A percentile compares a stretch with the other conserved stretches of the same genome.
These are phyloP conservation scores for Paramarasmius palmivorus DNA, from an alignment of 1,284 basidiomycete species.

Conservation along the genomic window DNA sequence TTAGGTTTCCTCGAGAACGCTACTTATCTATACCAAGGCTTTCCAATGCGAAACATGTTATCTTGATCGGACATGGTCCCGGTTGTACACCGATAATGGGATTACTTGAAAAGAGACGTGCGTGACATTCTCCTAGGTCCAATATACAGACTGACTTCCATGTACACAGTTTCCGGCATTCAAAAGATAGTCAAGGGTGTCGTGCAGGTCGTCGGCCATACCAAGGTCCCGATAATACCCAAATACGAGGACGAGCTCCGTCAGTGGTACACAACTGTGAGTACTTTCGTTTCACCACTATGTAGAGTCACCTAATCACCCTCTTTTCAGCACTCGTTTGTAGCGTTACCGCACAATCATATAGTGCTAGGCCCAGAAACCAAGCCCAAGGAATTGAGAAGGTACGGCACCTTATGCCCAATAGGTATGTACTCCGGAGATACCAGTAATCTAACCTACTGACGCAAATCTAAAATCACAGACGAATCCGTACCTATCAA, in stretches of 20 bases:
- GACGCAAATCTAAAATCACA: slow-evolving; percentile 29
- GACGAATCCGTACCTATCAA: slow-evolving; percentile 64
- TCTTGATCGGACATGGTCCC: slow-evolving; percentile 86
- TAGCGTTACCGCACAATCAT: slow-evolving; percentile 62
- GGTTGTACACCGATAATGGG: slow-evolving; percentile 78
- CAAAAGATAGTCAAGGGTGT: slow-evolving; percentile 67
- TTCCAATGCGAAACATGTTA: slow-evolving; percentile 66
- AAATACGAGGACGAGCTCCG: slow-evolving; percentile 50
- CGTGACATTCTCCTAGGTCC: slow-evolving; percentile 2
- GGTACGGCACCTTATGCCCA: slow-evolving; percentile 59
- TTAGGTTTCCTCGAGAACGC: slow-evolving; percentile 3
- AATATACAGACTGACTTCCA: not conserved
- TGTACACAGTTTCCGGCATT: slow-evolving; percentile 45
- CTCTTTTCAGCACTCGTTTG: slow-evolving; percentile 56
- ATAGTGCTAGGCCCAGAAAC: slow-evolving; percentile 46
- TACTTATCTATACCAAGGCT: slow-evolving; percentile 45
- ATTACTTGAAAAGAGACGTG: slow-evolving; percentile 72
- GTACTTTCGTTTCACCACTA: slow-evolving; percentile 4
- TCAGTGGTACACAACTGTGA: slow-evolving; percentile 67
- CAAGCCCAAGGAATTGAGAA: slow-evolving; percentile 50
- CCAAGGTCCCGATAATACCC: slow-evolving; percentile 55
- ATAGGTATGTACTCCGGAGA: slow-evolving; percentile 43
- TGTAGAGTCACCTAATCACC: slow-evolving; percentile 10
- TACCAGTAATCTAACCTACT: slow-evolving; percentile 7
- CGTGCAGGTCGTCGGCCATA: slow-evolving; percentile 76